Conservation (phyloP, 164 flowering plant species). For the Aristolochia contorta region DNA sequence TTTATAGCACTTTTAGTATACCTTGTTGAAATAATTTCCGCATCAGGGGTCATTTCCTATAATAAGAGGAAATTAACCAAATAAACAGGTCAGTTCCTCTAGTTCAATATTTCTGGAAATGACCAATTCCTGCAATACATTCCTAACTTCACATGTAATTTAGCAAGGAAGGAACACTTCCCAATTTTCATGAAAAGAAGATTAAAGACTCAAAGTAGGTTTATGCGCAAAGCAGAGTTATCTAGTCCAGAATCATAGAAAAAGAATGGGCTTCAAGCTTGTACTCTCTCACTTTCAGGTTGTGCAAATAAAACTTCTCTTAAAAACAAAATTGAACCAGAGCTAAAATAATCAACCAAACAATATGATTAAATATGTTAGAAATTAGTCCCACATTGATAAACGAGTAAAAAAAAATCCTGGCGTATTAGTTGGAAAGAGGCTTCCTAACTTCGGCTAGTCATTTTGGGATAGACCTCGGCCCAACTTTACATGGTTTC, state of each 20-base stretch:
- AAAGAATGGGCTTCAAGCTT: not conserved
- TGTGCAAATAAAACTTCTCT: no score
- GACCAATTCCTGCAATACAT: not conserved
- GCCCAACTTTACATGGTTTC: no score
- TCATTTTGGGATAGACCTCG: no score
- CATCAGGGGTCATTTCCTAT: conserved; percentile 95
- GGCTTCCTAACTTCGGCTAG: no score
- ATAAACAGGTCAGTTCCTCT: not conserved
- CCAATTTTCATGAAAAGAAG: no score
- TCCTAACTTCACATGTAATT: not conserved
- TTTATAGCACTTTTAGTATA: conserved; percentile 89
- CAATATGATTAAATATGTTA: no score
- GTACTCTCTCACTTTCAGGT: no score
- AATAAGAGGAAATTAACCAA: conserved; percentile 3
- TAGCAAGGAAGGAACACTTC: not conserved
- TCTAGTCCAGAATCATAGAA: not conserved
- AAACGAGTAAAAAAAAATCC: no score
- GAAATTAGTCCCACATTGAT: no score
- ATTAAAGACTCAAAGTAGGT: not conserved
- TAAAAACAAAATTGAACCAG: no score
- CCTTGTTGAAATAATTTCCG: conserved; percentile 78
- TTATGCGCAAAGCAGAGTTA: not conserved
- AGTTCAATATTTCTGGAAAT: not conserved
- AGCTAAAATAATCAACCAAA: no score
- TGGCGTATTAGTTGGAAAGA: no score